Evolutionary conservation across 768 basidiomycete species (phyloP).

Genomic region (Psilocybe sp.): DNA sequence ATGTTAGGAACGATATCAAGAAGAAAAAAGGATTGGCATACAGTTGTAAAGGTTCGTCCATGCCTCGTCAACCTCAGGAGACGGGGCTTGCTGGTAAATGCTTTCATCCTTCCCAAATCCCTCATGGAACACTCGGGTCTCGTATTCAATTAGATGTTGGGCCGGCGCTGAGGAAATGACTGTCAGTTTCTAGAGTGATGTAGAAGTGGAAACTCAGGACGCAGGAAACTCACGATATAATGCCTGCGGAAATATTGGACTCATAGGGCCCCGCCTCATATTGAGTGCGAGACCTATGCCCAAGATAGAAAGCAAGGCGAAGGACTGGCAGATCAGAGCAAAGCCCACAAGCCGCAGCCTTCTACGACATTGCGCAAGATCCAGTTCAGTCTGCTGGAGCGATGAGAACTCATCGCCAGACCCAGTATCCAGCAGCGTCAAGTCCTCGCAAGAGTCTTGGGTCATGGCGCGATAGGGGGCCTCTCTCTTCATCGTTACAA

Average conservation of each 20-base stretch:
- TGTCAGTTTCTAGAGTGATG: too few relatives aligned
- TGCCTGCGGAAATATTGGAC: too few relatives aligned
- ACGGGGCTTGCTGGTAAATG: slow-evolving; percentile 13
- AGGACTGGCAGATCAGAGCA: neutral
- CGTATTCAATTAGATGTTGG: slow-evolving; percentile 14
- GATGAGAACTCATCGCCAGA: neutral
- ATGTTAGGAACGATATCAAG: neutral
- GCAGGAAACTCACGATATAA: too few relatives aligned
- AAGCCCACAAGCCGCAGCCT: neutral
- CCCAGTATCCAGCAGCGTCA: neutral
- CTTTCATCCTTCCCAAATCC: slow-evolving; percentile 13
- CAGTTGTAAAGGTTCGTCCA: slow-evolving; percentile 22
- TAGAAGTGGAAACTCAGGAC: too few relatives aligned
- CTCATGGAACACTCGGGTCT: slow-evolving; percentile 19
- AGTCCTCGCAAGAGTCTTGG: slow-evolving; percentile 8
- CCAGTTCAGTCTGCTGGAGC: neutral
- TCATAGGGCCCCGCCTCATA: too few relatives aligned
- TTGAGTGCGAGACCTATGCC: too few relatives aligned
- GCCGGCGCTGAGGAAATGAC: slow-evolving; percentile 15
- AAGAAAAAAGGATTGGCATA: slow-evolving; percentile 4
- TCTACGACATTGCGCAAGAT: neutral
- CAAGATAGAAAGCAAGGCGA: neutral
- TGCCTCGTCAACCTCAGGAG: slow-evolving; percentile 19
- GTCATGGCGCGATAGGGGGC: slow-evolving; percentile 4
- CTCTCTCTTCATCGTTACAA: slow-evolving; percentile 1